phyloP scores from a whole-genome alignment of 2,329 filamentous ascomycete species.

The Pseudogymnoascus destructans region DNA sequence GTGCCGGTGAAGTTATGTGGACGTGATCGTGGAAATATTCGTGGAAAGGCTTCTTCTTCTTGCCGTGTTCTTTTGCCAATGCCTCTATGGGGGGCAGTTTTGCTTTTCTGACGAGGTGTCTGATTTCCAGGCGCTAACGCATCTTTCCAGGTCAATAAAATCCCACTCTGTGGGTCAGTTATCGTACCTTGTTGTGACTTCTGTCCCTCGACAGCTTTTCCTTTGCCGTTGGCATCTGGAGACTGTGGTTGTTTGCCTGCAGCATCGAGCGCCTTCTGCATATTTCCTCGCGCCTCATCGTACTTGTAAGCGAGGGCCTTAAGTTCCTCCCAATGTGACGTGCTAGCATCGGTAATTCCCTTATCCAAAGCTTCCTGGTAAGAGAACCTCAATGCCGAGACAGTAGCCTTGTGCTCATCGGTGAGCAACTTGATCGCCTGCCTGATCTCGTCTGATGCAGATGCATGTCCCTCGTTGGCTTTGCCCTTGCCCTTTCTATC shows the following conservation, averaged over 20 bases:
- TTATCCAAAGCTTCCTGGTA: slow-evolving; percentile 38
- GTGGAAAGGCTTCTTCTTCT: neutral
- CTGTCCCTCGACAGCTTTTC: neutral
- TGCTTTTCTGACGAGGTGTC: neutral
- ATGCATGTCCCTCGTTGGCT: slow-evolving; percentile 28
- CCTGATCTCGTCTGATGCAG: slow-evolving; percentile 35
- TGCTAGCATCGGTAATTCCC: slow-evolving; percentile 32
- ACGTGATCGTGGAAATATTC: neutral
- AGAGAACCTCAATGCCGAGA: slow-evolving; percentile 40
- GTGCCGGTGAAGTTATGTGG: neutral
- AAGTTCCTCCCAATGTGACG: slow-evolving; percentile 35
- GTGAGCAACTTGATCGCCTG: slow-evolving; percentile 28
- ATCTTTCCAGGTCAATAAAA: neutral
- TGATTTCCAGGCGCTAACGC: neutral
- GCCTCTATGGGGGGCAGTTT: neutral
- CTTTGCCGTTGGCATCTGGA: neutral
- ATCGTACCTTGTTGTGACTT: neutral
- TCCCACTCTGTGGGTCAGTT: too few species aligned
- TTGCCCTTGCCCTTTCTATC: slow-evolving; percentile 34
- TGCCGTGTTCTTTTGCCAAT: neutral
- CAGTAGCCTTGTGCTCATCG: slow-evolving; percentile 36
- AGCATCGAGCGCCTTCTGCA: slow-evolving; percentile 44
- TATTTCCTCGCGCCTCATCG: slow-evolving; percentile 33
- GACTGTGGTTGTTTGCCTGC: slow-evolving; percentile 21
- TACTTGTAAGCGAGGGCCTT: slow-evolving; percentile 38